Evolutionary conservation across 1,139 yeast species (phyloP).

Genomic region (Fermentozyma sake): DNA sequence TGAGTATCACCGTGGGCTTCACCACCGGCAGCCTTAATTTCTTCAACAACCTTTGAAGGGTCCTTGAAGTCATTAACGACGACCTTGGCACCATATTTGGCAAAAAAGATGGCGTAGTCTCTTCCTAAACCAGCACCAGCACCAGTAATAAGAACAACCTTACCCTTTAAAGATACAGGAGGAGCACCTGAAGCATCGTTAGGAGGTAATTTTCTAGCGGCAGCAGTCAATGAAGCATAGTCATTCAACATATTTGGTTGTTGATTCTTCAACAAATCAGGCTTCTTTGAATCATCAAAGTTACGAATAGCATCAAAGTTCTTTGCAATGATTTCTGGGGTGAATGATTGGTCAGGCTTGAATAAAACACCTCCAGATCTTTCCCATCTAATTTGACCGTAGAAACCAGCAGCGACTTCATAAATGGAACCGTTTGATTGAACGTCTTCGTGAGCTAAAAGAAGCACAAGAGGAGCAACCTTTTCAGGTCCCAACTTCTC

Average conservation of each 20-base stretch:
- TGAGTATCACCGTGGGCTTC: slow-evolving; percentile 80
- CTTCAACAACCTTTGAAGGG: slow-evolving; percentile 71
- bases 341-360: slow-evolving; percentile 71
- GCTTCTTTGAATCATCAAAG: slow-evolving; percentile 52
- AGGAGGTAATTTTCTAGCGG: slow-evolving; percentile 47
- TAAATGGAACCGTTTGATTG: slow-evolving; percentile 67
- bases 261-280: slow-evolving; percentile 51
- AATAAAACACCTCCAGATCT: slow-evolving; percentile 82
- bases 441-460: slow-evolving; percentile 65
- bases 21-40: slow-evolving; percentile 73
- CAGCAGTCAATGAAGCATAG: slow-evolving; percentile 50
- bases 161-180: slow-evolving; percentile 59
- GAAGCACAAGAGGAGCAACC: slow-evolving; percentile 85
- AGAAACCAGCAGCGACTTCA: slow-evolving; percentile 94
- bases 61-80: slow-evolving; percentile 88
- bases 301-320: slow-evolving; percentile 62
- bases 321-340: slow-evolving; percentile 80
- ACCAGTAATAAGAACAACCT: slow-evolving; percentile 91
- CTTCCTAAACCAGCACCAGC: slow-evolving; percentile 95
- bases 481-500: slow-evolving; percentile 81
- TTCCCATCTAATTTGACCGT: slow-evolving; percentile 92
- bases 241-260: slow-evolving; percentile 66
- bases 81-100: slow-evolving; percentile 90
- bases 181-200: slow-evolving; percentile 56
- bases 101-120: slow-evolving; percentile 81